Percentiles rank a stretch among this genome's conserved stretches.
These are phyloP conservation scores for Phytophthora pluvialis DNA, from an alignment of 352 stramenopile genomes.

Conservation along the genomic window DNA sequence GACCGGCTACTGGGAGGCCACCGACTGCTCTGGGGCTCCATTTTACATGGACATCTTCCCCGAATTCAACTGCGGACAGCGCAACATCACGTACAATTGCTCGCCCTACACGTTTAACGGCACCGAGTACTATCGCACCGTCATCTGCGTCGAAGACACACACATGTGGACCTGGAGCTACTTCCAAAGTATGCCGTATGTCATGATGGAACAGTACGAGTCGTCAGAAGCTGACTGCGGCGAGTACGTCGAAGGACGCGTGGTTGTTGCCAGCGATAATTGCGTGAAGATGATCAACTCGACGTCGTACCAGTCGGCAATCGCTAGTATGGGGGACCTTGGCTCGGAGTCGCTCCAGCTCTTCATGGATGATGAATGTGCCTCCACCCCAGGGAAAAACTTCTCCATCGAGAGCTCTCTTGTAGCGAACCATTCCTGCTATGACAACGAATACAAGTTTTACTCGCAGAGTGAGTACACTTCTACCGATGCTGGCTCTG, in stretches of 20 bases:
- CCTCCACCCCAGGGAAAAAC: not conserved
- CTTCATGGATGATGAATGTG: conserved; percentile 6
- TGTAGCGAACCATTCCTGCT: conserved; percentile 15
- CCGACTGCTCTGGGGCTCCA: conserved; percentile 9
- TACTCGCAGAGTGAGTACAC: conserved; percentile 19
- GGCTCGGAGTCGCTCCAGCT: conserved; percentile 2
- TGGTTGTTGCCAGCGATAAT: conserved; percentile 9
- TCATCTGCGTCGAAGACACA: conserved; percentile 26
- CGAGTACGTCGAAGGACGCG: conserved; percentile 11
- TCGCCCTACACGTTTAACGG: conserved; percentile 22
- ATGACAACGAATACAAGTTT: conserved; percentile 16
- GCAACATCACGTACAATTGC: conserved; percentile 33
- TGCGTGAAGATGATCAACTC: conserved; percentile 27
- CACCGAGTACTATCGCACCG: conserved; percentile 25
- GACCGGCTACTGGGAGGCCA: conserved; percentile 12
- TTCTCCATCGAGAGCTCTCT: conserved; percentile 8
- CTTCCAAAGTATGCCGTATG: conserved; percentile 41
- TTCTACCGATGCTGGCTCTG: not conserved
- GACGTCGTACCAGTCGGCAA: conserved; percentile 24
- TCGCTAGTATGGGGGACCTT: conserved; percentile 1
- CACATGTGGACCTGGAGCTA: conserved; percentile 17
- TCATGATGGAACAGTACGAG: conserved; percentile 41
- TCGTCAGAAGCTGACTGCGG: not conserved
- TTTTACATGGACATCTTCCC: conserved; percentile 30
- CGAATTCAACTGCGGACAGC: conserved; percentile 21